Evolutionary conservation across 2,329 filamentous ascomycete genomes (phyloP), one percentile per base, ranked within the genome.

Genomic region (Arthroderma sp.): DNA sequence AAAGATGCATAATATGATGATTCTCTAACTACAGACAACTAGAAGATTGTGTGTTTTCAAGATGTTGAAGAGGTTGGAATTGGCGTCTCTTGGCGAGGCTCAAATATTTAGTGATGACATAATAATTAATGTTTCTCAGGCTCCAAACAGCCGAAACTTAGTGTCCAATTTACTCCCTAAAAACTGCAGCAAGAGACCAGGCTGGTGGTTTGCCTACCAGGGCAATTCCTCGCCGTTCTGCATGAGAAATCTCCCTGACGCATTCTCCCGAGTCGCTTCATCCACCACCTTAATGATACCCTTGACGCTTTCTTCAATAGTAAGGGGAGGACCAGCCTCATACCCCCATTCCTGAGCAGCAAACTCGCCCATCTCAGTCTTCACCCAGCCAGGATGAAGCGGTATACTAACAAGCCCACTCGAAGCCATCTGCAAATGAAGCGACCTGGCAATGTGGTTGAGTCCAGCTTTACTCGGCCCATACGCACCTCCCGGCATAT

Each of bases 331-430:
- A 0, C 44, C 53, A 3, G 47, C 41, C 3, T 48, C 32, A 39
- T 57, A 54, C 0, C 52, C 54, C 64, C 63, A 67, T 36, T 61
- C 51, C 5, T 51, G 50, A 0, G 62, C 62, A 3, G 55, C 57
- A 1, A 50, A 48, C 1, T 58, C 47, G 1, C 66, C 66, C 28
- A 47, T 46, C 4, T 44, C 43, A 5, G 55, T 56, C 43, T 51
- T 45, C 30, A 66, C 64, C 53, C 64, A 68, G 0, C 66, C 65
- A 1, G 66, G 66, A 47, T 68, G 65, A 1, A 57, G 29, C 5
- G 51, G 47, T 37, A 56, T 44, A 4, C 46, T 52, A 38, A 56
- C 42, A 6, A 56, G 37, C 3, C 48, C 45, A n/a, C 48, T 39
- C 5, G 48, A 38, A 38, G 49, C 36, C 28, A 56, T 51, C 41